Evolutionary conservation across 2,329 filamentous ascomycete genomes (phyloP), one percentile per base, ranked within the genome.

Genomic region (Neofusicoccum parvum): DNA sequence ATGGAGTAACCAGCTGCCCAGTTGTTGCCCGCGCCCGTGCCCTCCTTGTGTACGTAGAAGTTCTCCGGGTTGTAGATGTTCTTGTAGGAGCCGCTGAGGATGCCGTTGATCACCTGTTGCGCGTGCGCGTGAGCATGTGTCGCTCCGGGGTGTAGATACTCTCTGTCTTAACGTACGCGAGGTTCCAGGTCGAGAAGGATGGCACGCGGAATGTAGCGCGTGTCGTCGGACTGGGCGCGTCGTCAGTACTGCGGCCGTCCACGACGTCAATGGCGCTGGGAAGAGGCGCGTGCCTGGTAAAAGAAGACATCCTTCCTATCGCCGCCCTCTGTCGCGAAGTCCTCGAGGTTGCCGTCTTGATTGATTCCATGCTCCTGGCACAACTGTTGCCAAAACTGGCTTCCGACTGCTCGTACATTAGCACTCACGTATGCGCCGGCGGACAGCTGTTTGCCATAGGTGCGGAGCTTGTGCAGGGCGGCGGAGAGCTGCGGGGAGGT

Each of bases 41-140:
- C 95, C 80, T 94, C 91, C 78, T 97, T 96, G 72, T 94, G 92
- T 62, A 98, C 88, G 77, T 96, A 99, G 81, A 98, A 97, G 83
- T 99, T 99, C 80, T 99, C 95, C 0, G 95, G 95, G 77, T 99
- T 99, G 86, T 99, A 99, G 67, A 99, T 99, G 78, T 99, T 98
- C 79, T 90, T 92, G 83, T 99, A 99, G 0, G 94, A 90, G 1
- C 95, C 93, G 10, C 90, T 90, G 81, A 98, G 94, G 71, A 99
- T 99, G 68, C 88, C 84, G 76, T 98, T 91, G 75, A 99, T 91
- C 69, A 98, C 90, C 89, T 86, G 69, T 23, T 17, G 5, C 11
- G n/a, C 10, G 54, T 9, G 54, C 39, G 37, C 3, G 39, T 58
- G 15, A 58, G 54, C 36, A 32, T 11, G 27, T 32, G 27, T 27